Conservation (phyloP, 2,329 filamentous ascomycete species). For the Alternaria incomplexa region DNA sequence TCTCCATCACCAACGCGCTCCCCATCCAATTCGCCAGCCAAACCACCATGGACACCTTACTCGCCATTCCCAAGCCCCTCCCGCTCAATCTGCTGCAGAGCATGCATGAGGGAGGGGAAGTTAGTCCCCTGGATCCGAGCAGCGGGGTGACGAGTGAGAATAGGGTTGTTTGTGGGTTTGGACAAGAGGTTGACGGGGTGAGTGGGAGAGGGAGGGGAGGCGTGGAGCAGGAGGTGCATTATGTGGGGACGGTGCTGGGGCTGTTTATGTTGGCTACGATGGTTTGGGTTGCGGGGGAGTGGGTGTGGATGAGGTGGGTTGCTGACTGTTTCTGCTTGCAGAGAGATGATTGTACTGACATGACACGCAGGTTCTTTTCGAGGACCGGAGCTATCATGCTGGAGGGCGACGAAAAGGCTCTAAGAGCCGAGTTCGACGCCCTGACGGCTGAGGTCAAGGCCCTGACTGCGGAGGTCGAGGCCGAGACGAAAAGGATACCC, state of each 20-base stretch:
- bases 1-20: constrained; percentile 29
- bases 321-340: too few relatives aligned
- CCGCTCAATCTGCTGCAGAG: constrained; percentile 25
- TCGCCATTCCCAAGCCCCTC: constrained; percentile 22
- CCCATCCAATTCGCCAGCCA: constrained; percentile 33
- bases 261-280: constrained; percentile 25
- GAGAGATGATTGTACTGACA: constrained; percentile 3
- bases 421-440: constrained; percentile 12
- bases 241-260: constrained; percentile 24
- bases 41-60: constrained; percentile 25
- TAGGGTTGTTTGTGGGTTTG: constrained; percentile 34
- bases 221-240: constrained; percentile 15
- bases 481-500: background rate
- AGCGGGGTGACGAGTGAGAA: constrained; percentile 19
- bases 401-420: constrained; percentile 28
- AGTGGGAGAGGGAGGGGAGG: background rate
- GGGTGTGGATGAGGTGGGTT: constrained; percentile 29
- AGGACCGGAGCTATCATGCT: constrained; percentile 23
- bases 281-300: constrained; percentile 24
- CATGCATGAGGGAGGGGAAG: constrained; percentile 19
- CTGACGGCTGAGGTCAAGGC: constrained; percentile 31
- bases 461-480: constrained; percentile 13
- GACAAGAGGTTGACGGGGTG: constrained; percentile 27
- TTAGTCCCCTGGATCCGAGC: constrained; percentile 6
- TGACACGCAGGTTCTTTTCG: constrained; percentile 9